Evolutionary conservation across 176 grass and related monocot genomes (phyloP), one percentile per base, ranked within the genome.

Genomic region (Stipa capillata): DNA sequence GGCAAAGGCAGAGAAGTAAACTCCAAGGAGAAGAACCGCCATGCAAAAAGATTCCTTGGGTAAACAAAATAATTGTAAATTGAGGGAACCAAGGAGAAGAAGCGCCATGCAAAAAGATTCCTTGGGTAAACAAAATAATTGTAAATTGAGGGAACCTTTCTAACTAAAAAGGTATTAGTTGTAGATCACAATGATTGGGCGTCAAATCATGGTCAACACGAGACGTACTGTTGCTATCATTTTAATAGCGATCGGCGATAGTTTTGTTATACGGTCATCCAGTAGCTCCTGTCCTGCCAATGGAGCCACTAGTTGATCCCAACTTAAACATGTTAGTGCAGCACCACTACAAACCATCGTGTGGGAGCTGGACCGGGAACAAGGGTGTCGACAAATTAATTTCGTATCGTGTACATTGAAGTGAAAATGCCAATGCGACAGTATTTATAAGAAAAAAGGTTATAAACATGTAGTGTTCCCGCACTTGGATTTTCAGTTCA

Each of bases 21-120:
- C n/a, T 81, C 76, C 82, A 89, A 63, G 36, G 23, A 39, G 43
- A 53, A 62, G 25, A 63, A 47, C 47, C 62, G 36, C 33, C 52
- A 5, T 43, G 42, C 20, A 36, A 43, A 27, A 52, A 7, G 24
- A 32, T 69, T 76, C 44, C 20, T 85, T 13, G 43, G 35, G 33
- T 2, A 69, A 75, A 80, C 40, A 80, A 69, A 84, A 75, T 10
- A 76, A 76, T 4, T 23, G 28, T 31, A 35, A 9, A 44, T 28
- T 65, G 18, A 12, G 64, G 43, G 33, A 34, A 31, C 76, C 82
- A 89, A 63, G 36, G 23, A 39, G 43, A 53, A 62, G 25, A 63
- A 47, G 37, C 62, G 36, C 33, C 52, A 5, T 43, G 42, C 20
- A 36, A 43, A 27, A 52, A 7, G 24, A 32, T 69, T 76, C 44